Evolutionary conservation across 2,329 filamentous ascomycete genomes (phyloP), one percentile per base, ranked within the genome.

Genomic region (Keithomyces neogunnii): DNA sequence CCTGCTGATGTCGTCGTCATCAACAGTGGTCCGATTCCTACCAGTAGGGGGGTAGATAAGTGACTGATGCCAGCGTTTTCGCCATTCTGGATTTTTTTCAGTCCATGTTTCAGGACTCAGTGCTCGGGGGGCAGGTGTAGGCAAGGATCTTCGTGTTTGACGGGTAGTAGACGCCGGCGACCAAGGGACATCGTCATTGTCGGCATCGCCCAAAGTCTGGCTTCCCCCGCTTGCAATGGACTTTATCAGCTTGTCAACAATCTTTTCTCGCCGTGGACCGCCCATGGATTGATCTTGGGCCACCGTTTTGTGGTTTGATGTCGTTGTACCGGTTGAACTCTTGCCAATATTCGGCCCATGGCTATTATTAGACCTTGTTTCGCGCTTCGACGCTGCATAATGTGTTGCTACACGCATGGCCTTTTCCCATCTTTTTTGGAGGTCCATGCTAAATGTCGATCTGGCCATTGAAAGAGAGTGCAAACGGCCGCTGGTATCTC

Each of bases 1-100:
- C 42, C 89, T 78, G 26, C 76, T 70, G 35, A 97, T 82, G 61
- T 93, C 89, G n/a, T 78, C 73, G 54, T 78, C 82, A 51, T 88
- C 80, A 1, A 93, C 81, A 1, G 77, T 81, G 1, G 84, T 81
- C 54, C 82, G 77, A 47, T 80, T 78, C 50, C 76, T 79, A 3
- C 81, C 81, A 30, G 68, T 71, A 4, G 69, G 59, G 3, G 82
- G 83, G 62, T 81, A 89, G 2, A 82, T 71, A 1, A 91, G 71
- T 2, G 85, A 77, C 47, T 72, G 73, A 13, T 73, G 69, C 81
- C 81, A 85, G 0, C 67, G 53, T 13, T 66, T 66, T 35, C 65
- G 65, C 82, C 82, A 85, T 3, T 65, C 65, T 5, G 69, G 69
- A 55, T 85, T 70, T 30, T 67, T 54, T 5, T 62, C 59, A 2